Conservation (phyloP, 495 filamentous ascomycete genomes). For the Durotheca rogersii region DNA sequence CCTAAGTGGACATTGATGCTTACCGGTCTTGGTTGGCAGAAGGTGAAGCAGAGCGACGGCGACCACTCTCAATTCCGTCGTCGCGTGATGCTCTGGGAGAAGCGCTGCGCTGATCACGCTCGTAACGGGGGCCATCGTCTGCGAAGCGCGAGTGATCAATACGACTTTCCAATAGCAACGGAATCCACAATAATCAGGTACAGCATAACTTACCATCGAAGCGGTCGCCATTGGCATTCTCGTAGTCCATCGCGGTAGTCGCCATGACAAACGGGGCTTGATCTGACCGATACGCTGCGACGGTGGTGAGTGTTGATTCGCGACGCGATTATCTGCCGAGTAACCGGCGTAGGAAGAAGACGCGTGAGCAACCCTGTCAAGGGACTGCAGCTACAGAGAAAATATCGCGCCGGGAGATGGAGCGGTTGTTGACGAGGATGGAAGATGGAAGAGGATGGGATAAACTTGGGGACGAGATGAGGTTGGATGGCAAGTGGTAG, state of each 20-base stretch:
- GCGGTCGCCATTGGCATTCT: constrained; percentile 75
- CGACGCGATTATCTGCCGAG: constrained; percentile 23
- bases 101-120: constrained; percentile 81
- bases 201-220: constrained; percentile 69
- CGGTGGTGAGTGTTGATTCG: constrained; percentile 22
- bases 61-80: constrained; percentile 62
- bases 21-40: constrained; percentile 71
- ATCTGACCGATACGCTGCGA: constrained; percentile 8
- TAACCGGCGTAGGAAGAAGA: constrained; percentile 15
- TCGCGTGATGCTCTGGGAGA: constrained; percentile 74
- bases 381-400: constrained; percentile 3
- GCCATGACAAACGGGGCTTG: constrained; percentile 44
- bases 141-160: too few relatives aligned
- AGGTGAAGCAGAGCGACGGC: constrained; percentile 76
- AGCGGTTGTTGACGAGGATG: not conserved
- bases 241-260: constrained; percentile 73
- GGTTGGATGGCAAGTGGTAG: not conserved
- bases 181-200: not conserved
- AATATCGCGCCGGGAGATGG: constrained; percentile 7
- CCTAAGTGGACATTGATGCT: constrained; percentile 34
- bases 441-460: not conserved
- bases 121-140: constrained; percentile 79
- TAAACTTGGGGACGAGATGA: not conserved
- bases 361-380: too few relatives aligned
- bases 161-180: too few relatives aligned